These are phyloP conservation scores for Podospora fimiseda DNA, from an alignment of 495 filamentous ascomycete species.

Conservation along the genomic window DNA sequence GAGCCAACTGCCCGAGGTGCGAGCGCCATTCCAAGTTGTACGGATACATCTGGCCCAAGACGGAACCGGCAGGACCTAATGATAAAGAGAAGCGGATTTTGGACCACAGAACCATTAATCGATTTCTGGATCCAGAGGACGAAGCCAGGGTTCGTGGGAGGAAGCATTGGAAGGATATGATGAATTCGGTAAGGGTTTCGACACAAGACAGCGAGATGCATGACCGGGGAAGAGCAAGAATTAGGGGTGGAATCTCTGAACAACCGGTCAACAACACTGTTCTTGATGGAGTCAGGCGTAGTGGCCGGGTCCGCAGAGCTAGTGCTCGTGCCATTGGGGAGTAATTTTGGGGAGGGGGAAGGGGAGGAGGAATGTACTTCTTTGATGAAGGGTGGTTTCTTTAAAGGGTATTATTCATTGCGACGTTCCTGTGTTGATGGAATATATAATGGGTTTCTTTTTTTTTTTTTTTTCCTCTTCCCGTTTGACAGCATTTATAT, in stretches of 20 bases:
- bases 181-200: constrained; percentile 2
- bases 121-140: constrained; percentile 61
- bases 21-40: constrained; percentile 95
- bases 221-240: constrained; percentile 1
- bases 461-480: not conserved
- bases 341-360: not conserved
- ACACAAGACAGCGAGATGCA: constrained; percentile 2
- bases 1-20: constrained; percentile 79
- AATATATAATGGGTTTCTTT: not conserved
- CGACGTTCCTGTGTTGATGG: not conserved
- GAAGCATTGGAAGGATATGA: constrained; percentile 25
- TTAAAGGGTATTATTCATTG: too few species aligned
- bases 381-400: not conserved
- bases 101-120: constrained; percentile 65
- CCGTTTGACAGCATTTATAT: not conserved
- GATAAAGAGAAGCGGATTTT: constrained; percentile 74
- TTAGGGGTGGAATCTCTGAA: not conserved
- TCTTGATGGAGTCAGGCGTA: constrained; percentile 20
- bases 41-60: constrained; percentile 93
- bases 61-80: constrained; percentile 61
- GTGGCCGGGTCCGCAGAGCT: constrained; percentile 23
- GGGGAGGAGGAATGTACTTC: not conserved
- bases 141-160: constrained; percentile 51
- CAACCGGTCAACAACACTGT: not conserved
- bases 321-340: constrained; percentile 20